These are phyloP conservation scores for Phytophthora rubi DNA, from an alignment of 352 stramenopile genomes.

Conservation along the genomic window DNA sequence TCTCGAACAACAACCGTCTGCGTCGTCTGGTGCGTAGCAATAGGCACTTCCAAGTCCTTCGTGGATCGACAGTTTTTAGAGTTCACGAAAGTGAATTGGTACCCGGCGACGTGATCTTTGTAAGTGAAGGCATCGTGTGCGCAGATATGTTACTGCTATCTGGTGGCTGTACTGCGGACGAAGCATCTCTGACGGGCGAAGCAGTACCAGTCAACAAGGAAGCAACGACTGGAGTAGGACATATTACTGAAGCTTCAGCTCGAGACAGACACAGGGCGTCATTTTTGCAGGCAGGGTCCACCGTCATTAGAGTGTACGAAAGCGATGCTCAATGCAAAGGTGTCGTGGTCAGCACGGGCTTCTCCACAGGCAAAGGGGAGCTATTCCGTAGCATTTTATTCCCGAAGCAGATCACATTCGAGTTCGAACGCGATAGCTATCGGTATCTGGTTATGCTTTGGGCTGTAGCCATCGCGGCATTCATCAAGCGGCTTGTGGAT, in stretches of 20 bases:
- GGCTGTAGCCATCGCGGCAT: slow-evolving; percentile 53
- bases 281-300: slow-evolving; percentile 48
- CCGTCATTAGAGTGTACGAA: slow-evolving; percentile 27
- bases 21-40: slow-evolving; percentile 50
- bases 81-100: slow-evolving; percentile 51
- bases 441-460: slow-evolving; percentile 55
- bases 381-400: slow-evolving; percentile 72
- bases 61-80: slow-evolving; percentile 8
- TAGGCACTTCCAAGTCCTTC: slow-evolving; percentile 41
- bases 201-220: slow-evolving; percentile 55
- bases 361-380: slow-evolving; percentile 67
- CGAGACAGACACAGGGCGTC: slow-evolving; percentile 33
- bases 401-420: slow-evolving; percentile 57
- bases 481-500: slow-evolving; percentile 51
- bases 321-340: slow-evolving; percentile 23
- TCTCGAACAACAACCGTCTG: slow-evolving; percentile 52
- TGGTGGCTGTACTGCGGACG: slow-evolving; percentile 49
- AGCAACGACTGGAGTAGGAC: slow-evolving; percentile 13
- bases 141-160: slow-evolving; percentile 54
- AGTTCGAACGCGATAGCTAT: slow-evolving; percentile 78
- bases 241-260: slow-evolving; percentile 39
- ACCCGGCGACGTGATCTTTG: slow-evolving; percentile 53
- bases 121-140: slow-evolving; percentile 37
- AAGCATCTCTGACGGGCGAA: slow-evolving; percentile 57
- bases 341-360: slow-evolving; percentile 64